Base-by-base conservation (phyloP, 345 rosid genomes). In the Gossypium stocksii region DNA sequence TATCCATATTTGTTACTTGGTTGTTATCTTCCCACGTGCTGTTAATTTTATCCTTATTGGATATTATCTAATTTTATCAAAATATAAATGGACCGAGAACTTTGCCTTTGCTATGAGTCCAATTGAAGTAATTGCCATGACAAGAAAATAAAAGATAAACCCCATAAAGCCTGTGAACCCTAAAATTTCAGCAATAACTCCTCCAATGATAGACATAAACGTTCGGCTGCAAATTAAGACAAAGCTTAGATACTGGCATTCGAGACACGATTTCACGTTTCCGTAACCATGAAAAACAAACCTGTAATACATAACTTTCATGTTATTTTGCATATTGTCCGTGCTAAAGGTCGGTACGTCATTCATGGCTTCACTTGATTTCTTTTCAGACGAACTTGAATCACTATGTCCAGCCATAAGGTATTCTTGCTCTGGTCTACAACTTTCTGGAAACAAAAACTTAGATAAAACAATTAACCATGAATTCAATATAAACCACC, bases 281-380 rank as follows among this genome's bases (percentile, higher is more conserved):
- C 16, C 2, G 13, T 45, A 41, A 34, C 23, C 45, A 10, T 66
- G 22, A 41, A 57, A 80, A 86, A 78, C 80, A 59, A 65, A 93
- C 98, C 99, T 90, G 94, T 93, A 93, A 71, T 91, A 94, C 52
- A 93, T 83, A 29, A 91, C 82, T 89, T 93, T 95, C 94, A 89
- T 84, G 87, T 95, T 95, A 81, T 84, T 93, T 78, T 90, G 99
- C 76, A 93, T 63, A 86, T 95, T 89, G 86, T 95, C 99, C 2
- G 81, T 88, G 53, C 78, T 91, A 75, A 87, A 89, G 61, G 82
- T 90, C 20, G 87, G 92, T 60, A 93, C 76, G 68, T 93, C 97
- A 80, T 74, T 83, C 58, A 82, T 62, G 22, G 75, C 78, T 9
- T 89, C 96, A 62, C 82, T 86, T 38, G 91, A 82, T 79, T 85